A percentile compares a stretch with the other conserved stretches of the same genome.
These are phyloP conservation scores for Phytophthora citricola DNA, from an alignment of 352 stramenopile species.

Conservation along the genomic window DNA sequence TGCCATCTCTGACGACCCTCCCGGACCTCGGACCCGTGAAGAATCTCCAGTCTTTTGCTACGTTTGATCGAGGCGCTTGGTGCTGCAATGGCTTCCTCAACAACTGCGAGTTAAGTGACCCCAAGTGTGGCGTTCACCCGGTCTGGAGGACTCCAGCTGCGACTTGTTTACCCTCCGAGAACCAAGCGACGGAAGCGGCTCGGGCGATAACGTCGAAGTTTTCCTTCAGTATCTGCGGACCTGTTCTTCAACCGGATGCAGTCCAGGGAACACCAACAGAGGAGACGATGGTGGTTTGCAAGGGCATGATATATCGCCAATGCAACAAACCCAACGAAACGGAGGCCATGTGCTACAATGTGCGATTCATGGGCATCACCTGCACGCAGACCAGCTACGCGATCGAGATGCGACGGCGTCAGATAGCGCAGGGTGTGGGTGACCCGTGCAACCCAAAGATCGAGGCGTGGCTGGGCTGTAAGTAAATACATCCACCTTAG, in stretches of 20 bases:
- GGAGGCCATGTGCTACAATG: constrained; percentile 34
- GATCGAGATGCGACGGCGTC: constrained; percentile 24
- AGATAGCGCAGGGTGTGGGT: constrained; percentile 16
- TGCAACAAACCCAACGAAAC: constrained; percentile 1
- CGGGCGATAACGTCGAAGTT: not conserved
- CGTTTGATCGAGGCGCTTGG: constrained; percentile 8
- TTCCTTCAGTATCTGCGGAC: not conserved
- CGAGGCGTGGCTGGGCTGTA: constrained; percentile 28
- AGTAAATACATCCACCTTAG: not conserved
- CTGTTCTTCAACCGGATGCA: not conserved
- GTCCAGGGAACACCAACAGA: not conserved
- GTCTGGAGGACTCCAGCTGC: constrained; percentile 5
- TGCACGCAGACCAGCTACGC: constrained; percentile 19
- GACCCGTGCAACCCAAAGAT: constrained; percentile 15
- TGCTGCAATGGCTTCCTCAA: constrained; percentile 19
- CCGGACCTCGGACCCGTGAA: not conserved
- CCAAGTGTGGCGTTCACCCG: constrained; percentile 10
- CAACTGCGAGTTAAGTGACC: constrained; percentile 6
- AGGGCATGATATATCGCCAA: constrained; percentile 11
- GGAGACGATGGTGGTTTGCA: constrained; percentile 6
- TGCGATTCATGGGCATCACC: constrained; percentile 27
- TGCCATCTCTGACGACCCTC: constrained; percentile 2
- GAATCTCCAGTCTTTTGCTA: constrained; percentile 4
- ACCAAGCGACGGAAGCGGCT: not conserved
- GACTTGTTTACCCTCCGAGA: constrained; percentile 4